Base-by-base conservation (phyloP, 2,329 filamentous ascomycete species). In the Claviceps paspali region DNA sequence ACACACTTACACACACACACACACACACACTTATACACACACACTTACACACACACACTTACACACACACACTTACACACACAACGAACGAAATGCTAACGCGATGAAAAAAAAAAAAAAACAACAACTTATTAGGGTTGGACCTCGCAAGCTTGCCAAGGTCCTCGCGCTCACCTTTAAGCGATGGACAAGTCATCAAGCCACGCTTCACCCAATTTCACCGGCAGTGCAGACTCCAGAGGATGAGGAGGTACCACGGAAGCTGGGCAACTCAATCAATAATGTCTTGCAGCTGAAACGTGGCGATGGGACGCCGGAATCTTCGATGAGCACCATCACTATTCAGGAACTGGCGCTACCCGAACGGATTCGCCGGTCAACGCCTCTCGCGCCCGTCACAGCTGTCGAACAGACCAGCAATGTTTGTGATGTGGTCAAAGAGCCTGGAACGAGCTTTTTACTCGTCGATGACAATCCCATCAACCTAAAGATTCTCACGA, bases 401-500 rank as follows among this genome's bases (percentile, higher is more conserved):
- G 2, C 29, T 15, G 28, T 14, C 8, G 14, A 5, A 19, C 14
- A 9, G 29, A 28, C 24, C 28, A 36, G 23, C 21, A 9, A 21
- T 11, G 6, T 15, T 7, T 31, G 22, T 6, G 34, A 37, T 15
- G 12, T 26, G 11, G 15, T 8, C 15, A 22, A 9, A 7, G 22
- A 36, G 22, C 24, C 34, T 9, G 29, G 34, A 26, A 37, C 19
- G 5, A 40, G 24, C 29, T 40, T 47, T 17, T 26, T 47, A 10
- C 47, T 61, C 2, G 58, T 60, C 0, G 57, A 61, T 14, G 58
- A 60, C 38, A 60, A 61, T 29, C 42, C 44, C 6, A 59, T 61
- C 38, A 61, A 61, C 30, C 35, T 57, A 3, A 47, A 49, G 40
- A 52, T 56, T 2, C 37, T 56, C 2, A 44, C 45, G 1, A 42